Base-by-base conservation (phyloP, 2,329 filamentous ascomycete species). In the Cryoendolithus antarcticus region DNA sequence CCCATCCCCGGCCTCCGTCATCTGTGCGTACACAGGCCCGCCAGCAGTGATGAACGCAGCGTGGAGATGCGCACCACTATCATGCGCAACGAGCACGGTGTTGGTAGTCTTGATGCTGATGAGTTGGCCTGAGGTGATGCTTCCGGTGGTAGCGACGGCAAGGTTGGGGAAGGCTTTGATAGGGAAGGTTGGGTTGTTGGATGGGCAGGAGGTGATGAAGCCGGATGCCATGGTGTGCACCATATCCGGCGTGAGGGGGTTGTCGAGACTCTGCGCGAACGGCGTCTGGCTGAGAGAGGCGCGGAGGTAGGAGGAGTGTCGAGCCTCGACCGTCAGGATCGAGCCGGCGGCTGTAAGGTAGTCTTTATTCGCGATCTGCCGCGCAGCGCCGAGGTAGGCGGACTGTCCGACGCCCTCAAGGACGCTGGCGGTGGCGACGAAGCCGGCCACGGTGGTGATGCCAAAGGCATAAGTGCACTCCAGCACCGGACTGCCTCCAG, bases 311-410 rank as follows among this genome's bases (percentile, higher is more conserved):
- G 78, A 63, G 2, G 70, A 71, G 62, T 82, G 77, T 7, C 77
- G 70, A 24, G 77, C 69, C 52, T 82, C 77, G 41, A 80, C 70
- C 21, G 74, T 74, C 27, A 82, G 63, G 51, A 83, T 76, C 40
- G 70, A 71, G 15, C 71, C 77, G 1, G 77, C 77, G 4, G 69
- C 70, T 1, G 71, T 72, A 34, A 82, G 61, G 59, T 78, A 78
- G 15, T 62, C 61, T 45, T 74, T 69, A 55, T 69, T 66, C 44
- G 70, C 65, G 45, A 75, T 77, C 43, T 65, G 63, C 19, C 69
- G 68, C 4, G 77, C 77, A 11, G 75, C 77, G 33, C 75, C 74
- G 33, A 82, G 67, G 59, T 78, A 78, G 12, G 72, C 72, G 24
- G 66, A 70, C 37, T 74, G 68, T 46, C 72, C 74, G 32, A 77